Conservation (phyloP, 2,329 filamentous ascomycete genomes). For the Talaromyces sp. region DNA sequence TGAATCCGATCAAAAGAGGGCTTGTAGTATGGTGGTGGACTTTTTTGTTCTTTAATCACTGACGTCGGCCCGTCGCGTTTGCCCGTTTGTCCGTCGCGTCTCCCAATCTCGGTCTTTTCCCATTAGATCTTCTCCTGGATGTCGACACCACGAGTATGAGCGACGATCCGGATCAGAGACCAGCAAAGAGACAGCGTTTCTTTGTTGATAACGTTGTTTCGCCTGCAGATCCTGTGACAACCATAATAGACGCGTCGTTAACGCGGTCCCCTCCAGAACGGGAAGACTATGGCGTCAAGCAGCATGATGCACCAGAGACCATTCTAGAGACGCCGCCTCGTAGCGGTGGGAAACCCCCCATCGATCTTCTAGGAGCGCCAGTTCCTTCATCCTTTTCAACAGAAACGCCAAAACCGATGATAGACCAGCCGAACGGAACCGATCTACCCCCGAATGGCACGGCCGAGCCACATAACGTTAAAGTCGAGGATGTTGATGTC, state of each 20-base stretch:
- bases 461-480: background rate
- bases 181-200: conserved; percentile 65
- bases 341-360: background rate
- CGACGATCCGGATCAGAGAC: conserved; percentile 53
- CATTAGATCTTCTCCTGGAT: conserved; percentile 3
- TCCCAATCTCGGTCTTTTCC: conserved; percentile 17
- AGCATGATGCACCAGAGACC: background rate
- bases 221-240: conserved; percentile 21
- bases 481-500: background rate
- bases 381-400: background rate
- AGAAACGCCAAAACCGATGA: background rate
- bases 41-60: conserved; percentile 25
- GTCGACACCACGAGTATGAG: conserved; percentile 21
- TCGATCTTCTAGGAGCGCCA: background rate
- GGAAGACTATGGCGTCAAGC: background rate
- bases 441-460: background rate
- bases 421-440: background rate
- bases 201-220: conserved; percentile 55
- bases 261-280: conserved; percentile 5
- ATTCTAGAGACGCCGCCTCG: background rate
- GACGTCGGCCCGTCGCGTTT: conserved; percentile 34
- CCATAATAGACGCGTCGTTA: conserved; percentile 22
- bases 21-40: background rate
- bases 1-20: background rate
- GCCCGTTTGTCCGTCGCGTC: conserved; percentile 39